Evolutionary conservation across 768 basidiomycete genomes (phyloP).

Genomic region (Leucogyrophana mollusca): DNA sequence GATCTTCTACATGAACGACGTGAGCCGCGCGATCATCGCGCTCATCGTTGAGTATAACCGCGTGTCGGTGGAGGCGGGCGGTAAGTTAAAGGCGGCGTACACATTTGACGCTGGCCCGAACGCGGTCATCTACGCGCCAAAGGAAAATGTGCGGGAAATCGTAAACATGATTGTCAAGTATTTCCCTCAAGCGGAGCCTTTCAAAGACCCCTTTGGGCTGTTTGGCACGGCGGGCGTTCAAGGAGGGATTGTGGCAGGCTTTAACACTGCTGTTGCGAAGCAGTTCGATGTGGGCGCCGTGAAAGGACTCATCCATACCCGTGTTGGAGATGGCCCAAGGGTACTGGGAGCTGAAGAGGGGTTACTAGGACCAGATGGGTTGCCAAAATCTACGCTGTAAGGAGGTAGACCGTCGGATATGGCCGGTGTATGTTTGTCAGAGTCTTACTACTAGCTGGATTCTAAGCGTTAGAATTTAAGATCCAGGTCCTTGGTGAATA

Average conservation of each 20-base stretch:
- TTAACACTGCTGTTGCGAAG: slow-evolving; percentile 77
- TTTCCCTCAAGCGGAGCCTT: slow-evolving; percentile 82
- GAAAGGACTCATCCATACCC: slow-evolving; percentile 87
- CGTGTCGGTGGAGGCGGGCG: slow-evolving; percentile 53
- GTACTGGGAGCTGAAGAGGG: slow-evolving; percentile 60
- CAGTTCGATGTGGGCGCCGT: slow-evolving; percentile 75
- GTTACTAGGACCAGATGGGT: slow-evolving; percentile 65
- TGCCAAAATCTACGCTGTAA: slow-evolving; percentile 58
- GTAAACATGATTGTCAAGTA: slow-evolving; percentile 72
- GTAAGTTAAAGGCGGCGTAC: slow-evolving; percentile 84
- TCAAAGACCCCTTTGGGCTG: slow-evolving; percentile 73
- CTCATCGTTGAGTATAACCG: slow-evolving; percentile 93
- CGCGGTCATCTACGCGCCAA: slow-evolving; percentile 90
- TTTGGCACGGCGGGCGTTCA: slow-evolving; percentile 45
- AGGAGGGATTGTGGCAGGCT: slow-evolving; percentile 62
- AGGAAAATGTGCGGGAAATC: slow-evolving; percentile 77
- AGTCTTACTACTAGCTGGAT: too few relatives aligned
- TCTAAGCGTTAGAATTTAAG: too few relatives aligned
- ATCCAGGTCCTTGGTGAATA: too few relatives aligned
- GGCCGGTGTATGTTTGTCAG: not conserved
- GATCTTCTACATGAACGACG: slow-evolving; percentile 99
- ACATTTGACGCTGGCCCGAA: slow-evolving; percentile 99
- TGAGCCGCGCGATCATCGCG: slow-evolving; percentile 88
- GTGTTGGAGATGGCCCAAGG: slow-evolving; percentile 89
- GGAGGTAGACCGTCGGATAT: not conserved